Percentiles rank a stretch among this genome's conserved stretches.
Evolutionary conservation across 805 yeast genomes (phyloP).

Genomic region (Pichia nakasei): DNA sequence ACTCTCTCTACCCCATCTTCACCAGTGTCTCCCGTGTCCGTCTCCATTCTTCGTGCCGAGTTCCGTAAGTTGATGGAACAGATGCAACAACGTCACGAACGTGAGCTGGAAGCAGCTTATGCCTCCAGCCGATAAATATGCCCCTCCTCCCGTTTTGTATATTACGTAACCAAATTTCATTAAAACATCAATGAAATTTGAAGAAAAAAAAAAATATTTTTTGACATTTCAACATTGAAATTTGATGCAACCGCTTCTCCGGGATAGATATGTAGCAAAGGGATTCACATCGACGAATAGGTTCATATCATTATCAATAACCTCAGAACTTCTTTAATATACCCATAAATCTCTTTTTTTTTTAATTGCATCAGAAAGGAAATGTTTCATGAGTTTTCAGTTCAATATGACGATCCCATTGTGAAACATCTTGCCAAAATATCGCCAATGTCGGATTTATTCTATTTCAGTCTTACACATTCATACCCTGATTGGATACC

Average conservation of each 20-base stretch:
- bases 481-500: conserved; percentile 9
- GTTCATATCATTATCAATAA: too few species aligned
- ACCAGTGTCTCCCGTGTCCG: conserved; percentile 11
- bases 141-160: too few species aligned
- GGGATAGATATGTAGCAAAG: too few species aligned
- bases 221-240: too few species aligned
- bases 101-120: neutral
- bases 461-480: conserved; percentile 1
- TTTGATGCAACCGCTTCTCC: too few species aligned
- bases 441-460: conserved; percentile 1
- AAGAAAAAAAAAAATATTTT: too few species aligned
- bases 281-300: too few species aligned
- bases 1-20: neutral
- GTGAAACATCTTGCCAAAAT: neutral
- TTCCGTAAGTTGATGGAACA: conserved; percentile 57
- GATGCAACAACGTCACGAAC: conserved; percentile 30
- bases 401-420: conserved; percentile 8
- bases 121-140: neutral
- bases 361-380: too few species aligned
- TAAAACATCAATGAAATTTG: too few species aligned
- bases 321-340: too few species aligned
- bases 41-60: conserved; percentile 55
- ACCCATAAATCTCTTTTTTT: too few species aligned
- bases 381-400: conserved; percentile 9
- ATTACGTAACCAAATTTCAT: too few species aligned